phyloP scores from a whole-genome alignment of 106 monocot genomes.

The Acorus gramineus region DNA sequence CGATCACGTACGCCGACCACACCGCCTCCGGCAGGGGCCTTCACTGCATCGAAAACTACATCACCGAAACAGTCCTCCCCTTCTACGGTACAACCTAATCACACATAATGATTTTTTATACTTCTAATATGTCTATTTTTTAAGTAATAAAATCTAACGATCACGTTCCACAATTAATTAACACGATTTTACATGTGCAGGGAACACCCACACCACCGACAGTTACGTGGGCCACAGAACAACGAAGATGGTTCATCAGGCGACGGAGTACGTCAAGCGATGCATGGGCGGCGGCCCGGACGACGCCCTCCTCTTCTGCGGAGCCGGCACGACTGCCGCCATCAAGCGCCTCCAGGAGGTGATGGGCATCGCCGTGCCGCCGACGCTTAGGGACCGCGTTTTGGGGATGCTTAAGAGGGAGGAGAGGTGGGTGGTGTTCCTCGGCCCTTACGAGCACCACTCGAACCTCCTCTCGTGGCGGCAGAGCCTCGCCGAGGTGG shows the following conservation, averaged over 20 bases:
- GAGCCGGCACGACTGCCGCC: conserved; percentile 33
- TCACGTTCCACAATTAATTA: neutral
- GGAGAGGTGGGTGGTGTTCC: conserved; percentile 50
- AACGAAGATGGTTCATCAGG: conserved; percentile 16
- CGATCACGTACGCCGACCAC: conserved; percentile 38
- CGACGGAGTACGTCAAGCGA: conserved; percentile 30
- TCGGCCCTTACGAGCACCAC: conserved; percentile 50
- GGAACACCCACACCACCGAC: conserved; percentile 43
- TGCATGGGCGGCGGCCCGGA: conserved; percentile 22
- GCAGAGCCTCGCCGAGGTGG: conserved; percentile 36
- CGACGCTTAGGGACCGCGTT: conserved; percentile 8
- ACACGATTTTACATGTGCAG: neutral
- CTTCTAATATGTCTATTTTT: neutral
- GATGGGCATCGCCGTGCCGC: conserved; percentile 36
- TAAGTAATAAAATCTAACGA: neutral
- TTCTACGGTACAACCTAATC: conserved; percentile 21
- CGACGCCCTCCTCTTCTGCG: conserved; percentile 36
- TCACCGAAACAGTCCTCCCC: conserved; percentile 36
- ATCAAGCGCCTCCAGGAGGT: conserved; percentile 44
- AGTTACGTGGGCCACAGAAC: conserved; percentile 31
- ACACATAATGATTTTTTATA: neutral
- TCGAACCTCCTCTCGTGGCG: conserved; percentile 53
- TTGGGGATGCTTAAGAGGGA: conserved; percentile 10
- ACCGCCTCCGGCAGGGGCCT: conserved; percentile 36
- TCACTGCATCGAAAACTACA: conserved; percentile 29